phyloP scores from a whole-genome alignment of 495 filamentous ascomycete genomes.

The Articulospora tetracladia region DNA sequence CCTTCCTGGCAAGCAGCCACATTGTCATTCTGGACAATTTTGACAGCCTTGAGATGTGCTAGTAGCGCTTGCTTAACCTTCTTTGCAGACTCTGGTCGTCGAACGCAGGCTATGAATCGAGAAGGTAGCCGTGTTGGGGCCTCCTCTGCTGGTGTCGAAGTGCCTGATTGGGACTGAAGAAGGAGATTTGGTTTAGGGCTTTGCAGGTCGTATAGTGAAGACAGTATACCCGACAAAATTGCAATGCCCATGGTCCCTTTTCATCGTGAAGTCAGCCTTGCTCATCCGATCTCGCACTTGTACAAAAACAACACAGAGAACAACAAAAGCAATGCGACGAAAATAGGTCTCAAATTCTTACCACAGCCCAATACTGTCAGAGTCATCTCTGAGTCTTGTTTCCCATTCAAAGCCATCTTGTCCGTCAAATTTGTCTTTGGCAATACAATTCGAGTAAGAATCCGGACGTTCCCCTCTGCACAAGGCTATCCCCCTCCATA shows the following conservation, averaged over 20 bases:
- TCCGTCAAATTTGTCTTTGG: not conserved
- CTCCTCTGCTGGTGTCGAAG: slow-evolving; percentile 47
- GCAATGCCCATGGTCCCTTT: slow-evolving; percentile 79
- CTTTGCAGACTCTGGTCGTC: slow-evolving; percentile 56
- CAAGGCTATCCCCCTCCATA: too few relatives aligned
- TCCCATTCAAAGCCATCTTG: slow-evolving; percentile 18
- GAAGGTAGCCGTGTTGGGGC: slow-evolving; percentile 56
- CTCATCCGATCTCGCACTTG: not conserved
- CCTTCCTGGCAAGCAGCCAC: slow-evolving; percentile 14
- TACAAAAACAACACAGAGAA: too few relatives aligned
- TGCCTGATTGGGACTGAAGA: slow-evolving; percentile 38
- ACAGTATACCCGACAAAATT: slow-evolving; percentile 76
- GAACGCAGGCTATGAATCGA: slow-evolving; percentile 74
- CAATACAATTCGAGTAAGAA: not conserved
- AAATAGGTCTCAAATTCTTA: slow-evolving; percentile 30
- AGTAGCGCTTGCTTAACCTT: slow-evolving; percentile 57
- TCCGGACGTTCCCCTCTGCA: too few relatives aligned
- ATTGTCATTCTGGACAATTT: slow-evolving; percentile 31
- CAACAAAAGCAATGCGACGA: too few relatives aligned
- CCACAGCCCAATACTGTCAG: slow-evolving; percentile 72
- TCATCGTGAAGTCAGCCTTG: slow-evolving; percentile 13
- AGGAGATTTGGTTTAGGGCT: slow-evolving; percentile 25
- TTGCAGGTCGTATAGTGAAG: slow-evolving; percentile 46
- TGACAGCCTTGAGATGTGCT: slow-evolving; percentile 40
- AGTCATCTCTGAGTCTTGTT: slow-evolving; percentile 46